phyloP scores from a whole-genome alignment of 257 asterid genomes.

The Solanum pinnatisectum region DNA sequence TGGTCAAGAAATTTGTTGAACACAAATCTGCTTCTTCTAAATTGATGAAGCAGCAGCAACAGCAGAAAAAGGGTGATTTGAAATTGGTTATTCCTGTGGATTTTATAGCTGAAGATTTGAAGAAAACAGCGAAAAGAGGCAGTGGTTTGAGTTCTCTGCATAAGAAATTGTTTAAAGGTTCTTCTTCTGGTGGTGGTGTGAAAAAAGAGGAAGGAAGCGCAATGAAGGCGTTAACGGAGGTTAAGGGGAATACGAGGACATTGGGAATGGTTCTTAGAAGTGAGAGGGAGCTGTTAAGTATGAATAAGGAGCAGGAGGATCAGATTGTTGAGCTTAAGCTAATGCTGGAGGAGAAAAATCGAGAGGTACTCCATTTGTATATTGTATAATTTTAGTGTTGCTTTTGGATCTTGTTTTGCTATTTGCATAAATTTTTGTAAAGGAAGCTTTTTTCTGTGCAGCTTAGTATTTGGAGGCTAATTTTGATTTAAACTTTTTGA shows the following conservation, averaged over 20 bases:
- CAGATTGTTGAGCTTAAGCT: slow-evolving; percentile 52
- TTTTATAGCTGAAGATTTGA: slow-evolving; percentile 66
- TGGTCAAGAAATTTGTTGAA: slow-evolving; percentile 74
- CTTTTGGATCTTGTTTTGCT: neutral
- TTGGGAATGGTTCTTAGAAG: slow-evolving; percentile 92
- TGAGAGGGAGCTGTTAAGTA: slow-evolving; percentile 81
- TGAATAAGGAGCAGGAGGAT: slow-evolving; percentile 61
- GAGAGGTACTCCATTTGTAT: neutral
- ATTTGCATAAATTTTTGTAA: neutral
- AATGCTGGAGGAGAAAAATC: slow-evolving; percentile 40
- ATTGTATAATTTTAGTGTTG: neutral
- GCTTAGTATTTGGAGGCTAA: neutral
- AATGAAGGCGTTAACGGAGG: slow-evolving; percentile 78
- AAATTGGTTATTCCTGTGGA: slow-evolving; percentile 47
- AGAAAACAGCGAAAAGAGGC: slow-evolving; percentile 40
- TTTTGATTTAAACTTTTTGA: neutral
- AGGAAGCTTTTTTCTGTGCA: neutral
- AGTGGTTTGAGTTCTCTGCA: slow-evolving; percentile 54
- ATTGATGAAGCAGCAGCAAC: neutral
- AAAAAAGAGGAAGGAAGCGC: slow-evolving; percentile 45
- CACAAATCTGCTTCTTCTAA: slow-evolving; percentile 16
- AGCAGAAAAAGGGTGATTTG: slow-evolving; percentile 23
- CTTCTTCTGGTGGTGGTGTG: neutral
- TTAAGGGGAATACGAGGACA: slow-evolving; percentile 75
- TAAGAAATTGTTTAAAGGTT: slow-evolving; percentile 75